Base-by-base conservation (phyloP, 2,329 filamentous ascomycete genomes). In the Cercospora zeae-maydis region DNA sequence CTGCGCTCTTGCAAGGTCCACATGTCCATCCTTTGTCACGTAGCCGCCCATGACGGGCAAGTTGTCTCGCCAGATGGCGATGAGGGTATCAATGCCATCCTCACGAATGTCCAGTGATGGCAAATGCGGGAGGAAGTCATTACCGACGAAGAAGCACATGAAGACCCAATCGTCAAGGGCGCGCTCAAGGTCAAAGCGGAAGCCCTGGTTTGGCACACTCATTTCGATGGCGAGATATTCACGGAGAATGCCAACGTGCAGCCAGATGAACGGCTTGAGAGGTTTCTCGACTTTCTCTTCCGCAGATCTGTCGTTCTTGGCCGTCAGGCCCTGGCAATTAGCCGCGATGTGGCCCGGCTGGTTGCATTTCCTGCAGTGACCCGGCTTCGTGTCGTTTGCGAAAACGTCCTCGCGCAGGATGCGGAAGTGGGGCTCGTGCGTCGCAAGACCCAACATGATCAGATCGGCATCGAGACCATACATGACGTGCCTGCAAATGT, bases 131-230 rank as follows among this genome's bases (percentile, higher is more conserved):
- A 99, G 80, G 79, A 99, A 99, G 80, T 99, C 96, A 77, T 99
- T 99, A 69, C 93, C 93, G 61, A 98, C 93, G 75, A 98, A 98
- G 80, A 96, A 98, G 79, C 93, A 98, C 87, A 98, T 95, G 76
- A 98, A 98, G 13, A 98, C 92, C 95, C 93, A 98, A 75, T 98
- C 93, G 77, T 98, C 95, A 63, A 98, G 85, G 27, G 93, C 93
- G 68, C 95, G 88, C 78, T 99, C 95, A 49, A 99, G 82, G 75
- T 99, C 92, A 77, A 96, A 98, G 59, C 86, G 85, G 78, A 98
- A 98, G 1, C 88, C 88, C 68, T 96, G 85, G 61, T 87, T 85
- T 16, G 91, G 88, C 34, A 97, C 88, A 72, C 90, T 85, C 71
- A 99, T 86, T 78, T 99, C 95, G 57, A 91, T 88, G 62, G 89